Evolutionary conservation across 352 stramenopile genomes (phyloP).

Genomic region (Globisporangium canariense): DNA sequence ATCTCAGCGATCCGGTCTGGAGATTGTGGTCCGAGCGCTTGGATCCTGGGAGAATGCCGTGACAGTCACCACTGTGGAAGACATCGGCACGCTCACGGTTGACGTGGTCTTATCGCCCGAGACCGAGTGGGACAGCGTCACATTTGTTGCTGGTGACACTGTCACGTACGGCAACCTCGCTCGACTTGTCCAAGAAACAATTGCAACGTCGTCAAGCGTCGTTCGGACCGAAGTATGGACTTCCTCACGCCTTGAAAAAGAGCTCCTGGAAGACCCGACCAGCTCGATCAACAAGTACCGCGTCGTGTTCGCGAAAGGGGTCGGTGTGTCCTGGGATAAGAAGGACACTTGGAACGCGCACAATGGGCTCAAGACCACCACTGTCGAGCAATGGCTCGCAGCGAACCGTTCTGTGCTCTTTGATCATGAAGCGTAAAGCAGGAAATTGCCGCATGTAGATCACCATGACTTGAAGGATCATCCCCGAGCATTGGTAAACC

Average conservation of each 20-base stretch:
- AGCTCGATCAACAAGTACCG: slow-evolving; percentile 15
- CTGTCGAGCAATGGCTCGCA: neutral
- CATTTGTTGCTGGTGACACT: slow-evolving; percentile 14
- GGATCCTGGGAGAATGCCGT: slow-evolving; percentile 15
- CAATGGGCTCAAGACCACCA: neutral
- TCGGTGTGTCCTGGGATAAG: slow-evolving; percentile 4
- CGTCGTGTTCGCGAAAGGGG: slow-evolving; percentile 4
- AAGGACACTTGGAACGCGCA: neutral
- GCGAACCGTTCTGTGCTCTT: neutral
- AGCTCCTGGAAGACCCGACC: slow-evolving; percentile 6
- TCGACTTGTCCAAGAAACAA: neutral
- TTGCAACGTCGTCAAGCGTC: neutral
- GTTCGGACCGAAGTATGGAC: slow-evolving; percentile 3
- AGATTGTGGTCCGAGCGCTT: slow-evolving; percentile 13
- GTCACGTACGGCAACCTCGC: slow-evolving; percentile 10
- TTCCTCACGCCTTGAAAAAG: neutral
- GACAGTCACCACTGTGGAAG: slow-evolving; percentile 14
- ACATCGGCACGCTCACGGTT: slow-evolving; percentile 15
- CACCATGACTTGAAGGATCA: no score
- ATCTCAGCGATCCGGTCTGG: neutral
- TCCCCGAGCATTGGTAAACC: no score
- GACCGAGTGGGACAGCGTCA: slow-evolving; percentile 14
- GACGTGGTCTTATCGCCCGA: slow-evolving; percentile 2
- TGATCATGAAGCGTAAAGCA: neutral
- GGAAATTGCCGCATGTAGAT: neutral